Percentiles rank a stretch among this genome's conserved stretches.
Evolutionary conservation across 1,284 basidiomycete species (phyloP).

Genomic region (Malassezia yamatoensis): DNA sequence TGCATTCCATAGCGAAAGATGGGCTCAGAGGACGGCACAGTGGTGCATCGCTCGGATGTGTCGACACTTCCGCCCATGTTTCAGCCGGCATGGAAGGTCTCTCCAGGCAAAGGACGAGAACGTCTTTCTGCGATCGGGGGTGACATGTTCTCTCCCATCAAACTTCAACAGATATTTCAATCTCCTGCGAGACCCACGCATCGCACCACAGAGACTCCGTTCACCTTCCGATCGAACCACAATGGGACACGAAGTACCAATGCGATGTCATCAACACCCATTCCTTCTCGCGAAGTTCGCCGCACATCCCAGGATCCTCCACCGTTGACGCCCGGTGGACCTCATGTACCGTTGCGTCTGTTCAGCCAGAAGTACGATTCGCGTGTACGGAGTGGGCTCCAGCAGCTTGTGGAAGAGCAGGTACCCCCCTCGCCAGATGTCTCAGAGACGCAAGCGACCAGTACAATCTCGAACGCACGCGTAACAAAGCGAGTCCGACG

Average conservation of each 20-base stretch:
- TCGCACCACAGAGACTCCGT: not conserved
- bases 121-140: slow-evolving; percentile 27
- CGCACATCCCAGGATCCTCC: slow-evolving; percentile 15
- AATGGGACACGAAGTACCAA: not conserved
- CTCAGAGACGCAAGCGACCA: slow-evolving; percentile 1
- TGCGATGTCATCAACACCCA: not conserved
- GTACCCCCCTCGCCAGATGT: slow-evolving; percentile 10
- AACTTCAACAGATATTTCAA: slow-evolving; percentile 41
- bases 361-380: slow-evolving; percentile 32
- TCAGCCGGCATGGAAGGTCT: slow-evolving; percentile 33
- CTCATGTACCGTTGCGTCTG: slow-evolving; percentile 32
- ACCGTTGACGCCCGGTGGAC: slow-evolving; percentile 17
- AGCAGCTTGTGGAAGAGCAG: slow-evolving; percentile 29
- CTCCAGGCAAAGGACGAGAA: slow-evolving; percentile 4
- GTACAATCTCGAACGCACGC: slow-evolving; percentile 17
- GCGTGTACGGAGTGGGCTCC: slow-evolving; percentile 25
- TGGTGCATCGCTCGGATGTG: slow-evolving; percentile 37
- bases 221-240: not conserved
- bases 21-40: slow-evolving; percentile 22
- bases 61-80: slow-evolving; percentile 36
- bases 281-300: slow-evolving; percentile 4
- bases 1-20: not conserved
- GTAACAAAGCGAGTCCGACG: slow-evolving; percentile 30
- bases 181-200: slow-evolving; percentile 3
- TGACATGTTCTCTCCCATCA: slow-evolving; percentile 42